Conservation (phyloP, 73 alveolate genomes). For the Uronychia binucleata region DNA sequence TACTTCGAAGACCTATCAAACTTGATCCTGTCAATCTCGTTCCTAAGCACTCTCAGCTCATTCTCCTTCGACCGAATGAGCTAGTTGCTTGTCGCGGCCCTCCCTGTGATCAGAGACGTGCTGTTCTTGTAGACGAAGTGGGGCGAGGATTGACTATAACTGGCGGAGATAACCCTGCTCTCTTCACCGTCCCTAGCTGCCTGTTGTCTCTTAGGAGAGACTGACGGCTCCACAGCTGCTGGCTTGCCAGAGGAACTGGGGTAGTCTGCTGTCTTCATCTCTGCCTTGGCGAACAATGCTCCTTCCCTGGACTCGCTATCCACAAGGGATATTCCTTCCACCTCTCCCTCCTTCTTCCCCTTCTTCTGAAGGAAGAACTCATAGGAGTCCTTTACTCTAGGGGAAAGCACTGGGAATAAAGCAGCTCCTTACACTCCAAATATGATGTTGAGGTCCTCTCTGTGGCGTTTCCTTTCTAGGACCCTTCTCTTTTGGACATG, state of each 20-base stretch:
- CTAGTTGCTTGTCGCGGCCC: not conserved
- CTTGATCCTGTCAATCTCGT: not conserved
- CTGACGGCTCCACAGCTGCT: not conserved
- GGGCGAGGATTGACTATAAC: not conserved
- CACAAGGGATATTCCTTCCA: not conserved
- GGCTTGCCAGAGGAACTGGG: not conserved
- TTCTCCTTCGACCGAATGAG: not conserved
- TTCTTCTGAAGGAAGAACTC: not conserved
- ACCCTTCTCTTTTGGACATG: too few relatives aligned
- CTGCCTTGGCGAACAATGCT: not conserved
- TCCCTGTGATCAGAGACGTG: not conserved
- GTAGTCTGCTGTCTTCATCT: not conserved
- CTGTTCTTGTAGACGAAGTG: not conserved
- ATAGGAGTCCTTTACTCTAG: not conserved
- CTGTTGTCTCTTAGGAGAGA: not conserved
- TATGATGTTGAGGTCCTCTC: too few relatives aligned
- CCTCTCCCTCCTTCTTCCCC: not conserved
- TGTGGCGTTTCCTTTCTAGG: too few relatives aligned
- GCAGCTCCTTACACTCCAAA: too few relatives aligned
- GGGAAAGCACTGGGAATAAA: not conserved
- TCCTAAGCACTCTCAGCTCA: not conserved
- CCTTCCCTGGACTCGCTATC: not conserved
- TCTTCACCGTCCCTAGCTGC: not conserved
- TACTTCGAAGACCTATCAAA: not conserved
- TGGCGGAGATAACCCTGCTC: not conserved